Percentiles rank a stretch among this genome's conserved stretches.
Evolutionary conservation across 495 filamentous ascomycete genomes (phyloP).

Genomic region (Tuber magnatum): DNA sequence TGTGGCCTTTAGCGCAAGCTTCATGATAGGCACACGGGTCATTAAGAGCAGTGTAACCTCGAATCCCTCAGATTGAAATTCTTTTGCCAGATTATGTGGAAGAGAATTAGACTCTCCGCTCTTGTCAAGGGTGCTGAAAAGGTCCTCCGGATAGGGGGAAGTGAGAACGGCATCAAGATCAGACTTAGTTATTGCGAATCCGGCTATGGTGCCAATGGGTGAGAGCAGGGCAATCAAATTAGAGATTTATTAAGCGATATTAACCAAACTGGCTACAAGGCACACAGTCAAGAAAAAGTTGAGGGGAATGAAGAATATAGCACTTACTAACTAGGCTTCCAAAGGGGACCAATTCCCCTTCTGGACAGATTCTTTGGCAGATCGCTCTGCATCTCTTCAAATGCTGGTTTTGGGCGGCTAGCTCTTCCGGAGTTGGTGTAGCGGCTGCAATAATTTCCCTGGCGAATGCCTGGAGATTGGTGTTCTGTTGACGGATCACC

Average conservation of each 20-base stretch:
- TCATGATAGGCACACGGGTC: conserved; percentile 75
- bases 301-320: conserved; percentile 1
- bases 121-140: conserved; percentile 1
- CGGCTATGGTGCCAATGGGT: conserved; percentile 36
- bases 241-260: conserved; percentile 16
- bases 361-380: conserved; percentile 28
- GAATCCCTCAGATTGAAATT: conserved; percentile 60
- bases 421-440: conserved; percentile 25
- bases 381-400: conserved; percentile 29
- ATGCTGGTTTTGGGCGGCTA: conserved; percentile 24
- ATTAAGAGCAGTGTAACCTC: conserved; percentile 62
- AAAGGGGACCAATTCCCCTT: conserved; percentile 34
- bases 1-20: conserved; percentile 58
- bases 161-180: conserved; percentile 42
- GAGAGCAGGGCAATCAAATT: conserved; percentile 25
- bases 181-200: conserved; percentile 39
- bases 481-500: conserved; percentile 24
- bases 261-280: not conserved
- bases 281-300: conserved; percentile 9
- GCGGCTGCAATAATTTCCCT: conserved; percentile 29
- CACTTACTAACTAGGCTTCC: conserved; percentile 41
- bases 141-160: not conserved
- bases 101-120: conserved; percentile 39
- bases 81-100: conserved; percentile 59
- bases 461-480: conserved; percentile 26